These are phyloP conservation scores for Besnoitia besnoiti DNA, from an alignment of 169 alveolate species.

Conservation along the genomic window DNA sequence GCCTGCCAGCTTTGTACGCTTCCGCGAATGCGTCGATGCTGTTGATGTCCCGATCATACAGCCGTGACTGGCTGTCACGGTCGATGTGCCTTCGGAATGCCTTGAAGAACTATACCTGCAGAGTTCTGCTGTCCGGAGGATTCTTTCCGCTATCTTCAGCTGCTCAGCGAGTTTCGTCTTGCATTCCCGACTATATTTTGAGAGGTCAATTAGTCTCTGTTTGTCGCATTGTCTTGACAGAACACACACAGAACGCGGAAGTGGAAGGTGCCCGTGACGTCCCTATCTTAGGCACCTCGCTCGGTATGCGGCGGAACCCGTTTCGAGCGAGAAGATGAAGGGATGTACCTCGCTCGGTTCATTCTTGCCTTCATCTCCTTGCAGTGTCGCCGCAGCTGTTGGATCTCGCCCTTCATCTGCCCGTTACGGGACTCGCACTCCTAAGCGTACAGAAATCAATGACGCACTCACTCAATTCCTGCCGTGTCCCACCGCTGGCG, in stretches of 20 bases:
- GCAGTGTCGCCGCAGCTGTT: constrained; percentile 83
- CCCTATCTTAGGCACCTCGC: no score
- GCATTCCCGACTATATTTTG: constrained; percentile 30
- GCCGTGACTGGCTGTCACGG: no score
- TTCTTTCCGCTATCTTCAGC: constrained; percentile 41
- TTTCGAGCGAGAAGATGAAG: no score
- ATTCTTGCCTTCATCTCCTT: constrained; percentile 79
- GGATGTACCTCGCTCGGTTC: constrained; percentile 14
- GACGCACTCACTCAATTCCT: background rate
- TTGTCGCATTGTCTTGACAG: background rate
- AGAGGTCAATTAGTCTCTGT: constrained; percentile 21
- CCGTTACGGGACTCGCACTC: constrained; percentile 88
- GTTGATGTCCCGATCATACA: no score
- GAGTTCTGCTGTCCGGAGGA: constrained; percentile 37
- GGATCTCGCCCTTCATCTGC: constrained; percentile 85
- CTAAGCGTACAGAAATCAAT: constrained; percentile 18
- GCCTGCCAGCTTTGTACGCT: no score
- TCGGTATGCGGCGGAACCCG: no score
- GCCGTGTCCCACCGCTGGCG: no score
- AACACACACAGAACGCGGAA: background rate
- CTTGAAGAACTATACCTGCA: constrained; percentile 26
- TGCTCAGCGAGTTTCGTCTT: constrained; percentile 14
- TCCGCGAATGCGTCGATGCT: no score
- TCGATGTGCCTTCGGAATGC: no score
- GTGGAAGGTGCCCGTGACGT: background rate